Base-by-base conservation (phyloP, 2,329 filamentous ascomycete genomes). In the Fusarium succisae region DNA sequence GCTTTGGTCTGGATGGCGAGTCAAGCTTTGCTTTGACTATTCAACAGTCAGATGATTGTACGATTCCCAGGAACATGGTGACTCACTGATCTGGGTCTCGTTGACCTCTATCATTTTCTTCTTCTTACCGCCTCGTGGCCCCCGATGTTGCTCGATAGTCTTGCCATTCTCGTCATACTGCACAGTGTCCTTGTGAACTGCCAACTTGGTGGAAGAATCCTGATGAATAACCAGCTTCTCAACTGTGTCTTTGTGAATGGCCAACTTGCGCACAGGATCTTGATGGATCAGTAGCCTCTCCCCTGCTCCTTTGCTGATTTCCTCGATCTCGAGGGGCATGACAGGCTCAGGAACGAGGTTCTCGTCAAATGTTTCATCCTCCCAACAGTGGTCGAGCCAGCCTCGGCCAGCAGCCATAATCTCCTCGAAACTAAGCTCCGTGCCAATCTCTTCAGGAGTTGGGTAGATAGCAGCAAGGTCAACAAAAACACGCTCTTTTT, bases 11-110 rank as follows among this genome's bases (percentile, higher is more conserved):
- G 1, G 93, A 93, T 0, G 95, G 96, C 5, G 96, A 98, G 78
- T 96, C 94, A 62, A 98, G 86, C 77, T 98, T 98, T 65, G 95
- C 93, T 87, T 97, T 96, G 82, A 98, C 94, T 96, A 76, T 70
- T 37, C 44, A 47, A 14, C 20, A 65, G 76, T 87, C 77, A 84
- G 81, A 54, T 44, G 6, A 24, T 37, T 37, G 12, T 17, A 20
- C 35, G 10, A 13, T n/a, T 30, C 9, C 9, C 14, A 20, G 41
- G 10, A 24, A 10, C 20, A 5, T 14, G 12, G 15, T 24, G 22
- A 87, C 92, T 85, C 86, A 97, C 94, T 94, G 59, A 96, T 98
- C 82, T 98, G 95, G 6, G 95, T 97, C 82, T 97, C 95, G 77
- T 95, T 95, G 63, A 95, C 87, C 79, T 98, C 95, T 84, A 94